phyloP scores from a whole-genome alignment of 2,329 filamentous ascomycete genomes.

The Paecilomyces sp. region DNA sequence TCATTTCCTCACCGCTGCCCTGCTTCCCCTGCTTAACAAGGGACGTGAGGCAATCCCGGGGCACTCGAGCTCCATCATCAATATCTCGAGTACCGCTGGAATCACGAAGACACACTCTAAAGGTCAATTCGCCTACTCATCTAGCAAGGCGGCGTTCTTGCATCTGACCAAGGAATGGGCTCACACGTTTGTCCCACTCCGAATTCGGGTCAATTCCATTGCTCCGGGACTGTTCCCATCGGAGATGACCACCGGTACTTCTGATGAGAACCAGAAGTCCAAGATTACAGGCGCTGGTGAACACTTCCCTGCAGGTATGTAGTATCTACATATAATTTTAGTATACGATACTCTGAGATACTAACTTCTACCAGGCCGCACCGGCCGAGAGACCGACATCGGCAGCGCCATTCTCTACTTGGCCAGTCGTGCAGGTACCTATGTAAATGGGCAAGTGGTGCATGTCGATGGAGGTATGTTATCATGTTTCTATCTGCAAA shows the following conservation, averaged over 20 bases:
- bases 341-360: not conserved
- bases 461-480: slow-evolving; percentile 16
- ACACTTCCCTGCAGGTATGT: slow-evolving; percentile 42
- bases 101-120: slow-evolving; percentile 43
- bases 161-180: slow-evolving; percentile 52
- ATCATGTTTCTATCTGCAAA: not conserved
- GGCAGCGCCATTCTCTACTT: slow-evolving; percentile 50
- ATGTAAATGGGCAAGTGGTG: slow-evolving; percentile 43
- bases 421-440: slow-evolving; percentile 35
- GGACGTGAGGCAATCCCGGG: slow-evolving; percentile 39
- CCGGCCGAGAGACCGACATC: slow-evolving; percentile 55
- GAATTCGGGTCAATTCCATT: slow-evolving; percentile 52
- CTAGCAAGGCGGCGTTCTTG: slow-evolving; percentile 43
- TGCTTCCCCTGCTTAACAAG: slow-evolving; percentile 48
- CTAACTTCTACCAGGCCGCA: slow-evolving; percentile 17
- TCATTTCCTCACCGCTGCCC: slow-evolving; percentile 49
- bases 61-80: slow-evolving; percentile 46
- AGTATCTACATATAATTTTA: not conserved
- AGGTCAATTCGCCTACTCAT: slow-evolving; percentile 49
- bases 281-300: slow-evolving; percentile 45
- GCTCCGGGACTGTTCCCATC: slow-evolving; percentile 52
- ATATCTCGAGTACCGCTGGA: slow-evolving; percentile 47
- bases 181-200: slow-evolving; percentile 46
- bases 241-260: slow-evolving; percentile 51
- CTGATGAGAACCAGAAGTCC: slow-evolving; percentile 48